Percentiles rank a stretch among this genome's conserved stretches.
These are phyloP conservation scores for Cercis canadensis DNA, from an alignment of 306 rosid species.

Conservation along the genomic window DNA sequence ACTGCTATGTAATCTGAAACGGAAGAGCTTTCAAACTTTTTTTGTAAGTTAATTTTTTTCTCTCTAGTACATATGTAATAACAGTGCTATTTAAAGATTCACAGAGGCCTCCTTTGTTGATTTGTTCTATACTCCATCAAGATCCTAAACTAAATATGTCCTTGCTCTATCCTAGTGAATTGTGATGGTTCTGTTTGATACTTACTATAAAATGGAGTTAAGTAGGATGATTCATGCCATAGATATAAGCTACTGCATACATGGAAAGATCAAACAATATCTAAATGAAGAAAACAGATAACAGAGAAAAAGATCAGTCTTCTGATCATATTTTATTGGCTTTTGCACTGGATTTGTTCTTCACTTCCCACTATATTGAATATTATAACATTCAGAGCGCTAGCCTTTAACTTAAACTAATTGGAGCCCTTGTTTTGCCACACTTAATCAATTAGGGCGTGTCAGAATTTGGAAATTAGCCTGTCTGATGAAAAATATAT, in stretches of 20 bases:
- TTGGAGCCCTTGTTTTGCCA: background rate
- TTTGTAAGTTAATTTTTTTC: slow-evolving; percentile 17
- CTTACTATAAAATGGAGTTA: background rate
- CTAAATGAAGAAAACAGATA: background rate
- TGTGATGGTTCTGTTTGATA: slow-evolving; percentile 24
- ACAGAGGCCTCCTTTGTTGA: slow-evolving; percentile 33
- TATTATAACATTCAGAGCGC: background rate
- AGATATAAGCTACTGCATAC: background rate
- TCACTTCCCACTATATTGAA: background rate
- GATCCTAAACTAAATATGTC: too few relatives aligned
- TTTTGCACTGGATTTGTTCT: background rate
- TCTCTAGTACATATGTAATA: slow-evolving; percentile 35
- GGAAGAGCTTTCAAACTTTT: slow-evolving; percentile 26
- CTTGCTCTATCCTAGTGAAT: background rate
- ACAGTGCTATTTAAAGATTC: slow-evolving; percentile 38
- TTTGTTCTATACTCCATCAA: slow-evolving; percentile 24
- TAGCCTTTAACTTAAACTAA: background rate
- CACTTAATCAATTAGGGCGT: background rate
- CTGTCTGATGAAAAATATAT: too few relatives aligned
- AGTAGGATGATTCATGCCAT: background rate
- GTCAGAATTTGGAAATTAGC: background rate
- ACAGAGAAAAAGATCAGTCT: background rate
- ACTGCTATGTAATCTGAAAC: slow-evolving; percentile 38
- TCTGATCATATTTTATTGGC: background rate
- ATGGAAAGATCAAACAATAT: background rate